phyloP scores from a whole-genome alignment of 2,329 filamentous ascomycete genomes.

The Xylogone sp. region DNA sequence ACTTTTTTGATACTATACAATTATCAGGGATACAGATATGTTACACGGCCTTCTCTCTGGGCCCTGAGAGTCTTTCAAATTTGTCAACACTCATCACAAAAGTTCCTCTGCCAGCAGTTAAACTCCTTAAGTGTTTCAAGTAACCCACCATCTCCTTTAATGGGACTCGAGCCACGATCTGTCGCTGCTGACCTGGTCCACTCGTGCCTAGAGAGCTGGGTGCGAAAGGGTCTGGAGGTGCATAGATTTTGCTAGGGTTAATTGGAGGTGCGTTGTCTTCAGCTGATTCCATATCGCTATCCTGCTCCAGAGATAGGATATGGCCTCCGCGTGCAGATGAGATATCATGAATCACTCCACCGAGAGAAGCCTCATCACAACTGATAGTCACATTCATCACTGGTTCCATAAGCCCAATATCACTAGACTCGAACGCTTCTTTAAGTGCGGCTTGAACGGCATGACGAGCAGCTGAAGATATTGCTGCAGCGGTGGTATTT shows the following conservation, averaged over 20 bases:
- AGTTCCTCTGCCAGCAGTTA: slow-evolving; percentile 80
- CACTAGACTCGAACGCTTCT: slow-evolving; percentile 49
- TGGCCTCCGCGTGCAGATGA: slow-evolving; percentile 70
- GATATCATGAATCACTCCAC: slow-evolving; percentile 78
- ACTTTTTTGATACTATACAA: neutral
- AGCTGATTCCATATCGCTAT: slow-evolving; percentile 15
- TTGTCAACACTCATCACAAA: slow-evolving; percentile 72
- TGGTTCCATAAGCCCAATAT: slow-evolving; percentile 77
- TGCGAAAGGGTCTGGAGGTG: slow-evolving; percentile 80
- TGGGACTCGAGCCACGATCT: slow-evolving; percentile 83
- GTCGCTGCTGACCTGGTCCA: slow-evolving; percentile 45
- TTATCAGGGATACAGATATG: neutral
- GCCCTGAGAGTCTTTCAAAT: slow-evolving; percentile 63
- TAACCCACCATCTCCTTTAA: slow-evolving; percentile 97
- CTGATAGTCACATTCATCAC: slow-evolving; percentile 88
- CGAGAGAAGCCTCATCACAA: slow-evolving; percentile 77
- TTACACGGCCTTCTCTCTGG: slow-evolving; percentile 39
- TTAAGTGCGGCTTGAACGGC: slow-evolving; percentile 69
- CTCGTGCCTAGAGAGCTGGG: slow-evolving; percentile 44
- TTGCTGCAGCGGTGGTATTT: slow-evolving; percentile 63
- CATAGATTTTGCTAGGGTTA: slow-evolving; percentile 74
- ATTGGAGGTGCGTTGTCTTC: slow-evolving; percentile 39
- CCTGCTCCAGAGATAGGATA: slow-evolving; percentile 62
- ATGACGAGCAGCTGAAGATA: slow-evolving; percentile 62
- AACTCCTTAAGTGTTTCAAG: slow-evolving; percentile 78